Conservation (phyloP, 106 monocot genomes). For the Agapanthus africanus region DNA sequence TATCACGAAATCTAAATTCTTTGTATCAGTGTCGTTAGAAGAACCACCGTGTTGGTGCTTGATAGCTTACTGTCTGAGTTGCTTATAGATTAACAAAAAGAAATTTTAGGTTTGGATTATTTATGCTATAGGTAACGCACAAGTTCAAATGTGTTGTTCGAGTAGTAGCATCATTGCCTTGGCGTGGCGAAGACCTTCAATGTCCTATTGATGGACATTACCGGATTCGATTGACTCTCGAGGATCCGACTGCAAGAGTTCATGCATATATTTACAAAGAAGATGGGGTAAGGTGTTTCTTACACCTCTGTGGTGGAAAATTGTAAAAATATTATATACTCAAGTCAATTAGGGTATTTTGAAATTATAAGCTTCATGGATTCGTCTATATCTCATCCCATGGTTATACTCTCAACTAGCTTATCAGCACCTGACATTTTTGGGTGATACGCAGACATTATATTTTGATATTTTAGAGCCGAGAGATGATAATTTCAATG, state of each 20-base stretch:
- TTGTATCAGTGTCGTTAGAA: background rate
- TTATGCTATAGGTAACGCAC: constrained; percentile 40
- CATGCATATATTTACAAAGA: constrained; percentile 50
- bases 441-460: too few species aligned
- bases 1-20: background rate
- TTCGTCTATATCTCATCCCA: too few species aligned
- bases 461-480: too few species aligned
- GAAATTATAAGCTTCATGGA: too few species aligned
- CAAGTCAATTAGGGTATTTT: too few species aligned
- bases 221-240: constrained; percentile 51
- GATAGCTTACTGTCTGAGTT: background rate
- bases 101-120: background rate
- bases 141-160: constrained; percentile 53
- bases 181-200: constrained; percentile 26
- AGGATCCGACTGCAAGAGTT: constrained; percentile 87
- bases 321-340: too few species aligned
- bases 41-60: background rate
- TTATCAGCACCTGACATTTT: too few species aligned
- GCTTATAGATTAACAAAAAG: background rate
- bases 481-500: too few species aligned
- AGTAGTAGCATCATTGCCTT: constrained; percentile 60
- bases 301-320: too few species aligned
- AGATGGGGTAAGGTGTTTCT: constrained; percentile 80
- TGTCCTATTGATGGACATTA: constrained; percentile 23
- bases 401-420: too few species aligned